Conservation (phyloP, 1,139 yeast species). For the Taphrina sp. region DNA sequence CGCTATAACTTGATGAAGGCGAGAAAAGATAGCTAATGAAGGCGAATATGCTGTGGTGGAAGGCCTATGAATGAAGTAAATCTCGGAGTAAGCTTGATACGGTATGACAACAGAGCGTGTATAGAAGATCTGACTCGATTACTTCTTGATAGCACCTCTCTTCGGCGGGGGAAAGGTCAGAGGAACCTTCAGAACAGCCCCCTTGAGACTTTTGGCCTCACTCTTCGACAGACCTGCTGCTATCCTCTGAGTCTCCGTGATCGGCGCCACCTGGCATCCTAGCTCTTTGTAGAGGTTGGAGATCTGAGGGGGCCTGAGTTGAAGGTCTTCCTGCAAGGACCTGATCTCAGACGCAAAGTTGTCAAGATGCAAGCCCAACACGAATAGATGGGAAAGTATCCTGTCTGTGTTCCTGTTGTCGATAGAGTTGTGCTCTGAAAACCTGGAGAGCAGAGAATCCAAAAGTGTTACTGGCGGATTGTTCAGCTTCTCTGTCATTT, state of each 20-base stretch:
- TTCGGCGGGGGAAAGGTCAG: constrained; percentile 71
- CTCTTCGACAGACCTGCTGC: constrained; percentile 73
- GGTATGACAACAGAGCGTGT: neutral
- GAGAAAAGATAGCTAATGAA: no score
- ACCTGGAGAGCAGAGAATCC: constrained; percentile 70
- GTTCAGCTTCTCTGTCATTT: constrained; percentile 60
- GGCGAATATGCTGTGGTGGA: no score
- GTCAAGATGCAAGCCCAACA: constrained; percentile 70
- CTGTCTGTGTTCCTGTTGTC: constrained; percentile 69
- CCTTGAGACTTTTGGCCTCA: constrained; percentile 64
- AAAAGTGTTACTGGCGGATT: constrained; percentile 69
- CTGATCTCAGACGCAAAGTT: constrained; percentile 71
- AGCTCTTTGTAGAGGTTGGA: constrained; percentile 66
- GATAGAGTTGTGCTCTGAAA: constrained; percentile 68
- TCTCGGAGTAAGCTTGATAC: no score
- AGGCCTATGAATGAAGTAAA: no score
- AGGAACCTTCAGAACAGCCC: constrained; percentile 84
- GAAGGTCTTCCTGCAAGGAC: constrained; percentile 81
- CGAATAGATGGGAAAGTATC: constrained; percentile 73
- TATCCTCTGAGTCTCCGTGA: constrained; percentile 78
- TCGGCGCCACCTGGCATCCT: constrained; percentile 76
- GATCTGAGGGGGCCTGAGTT: constrained; percentile 59
- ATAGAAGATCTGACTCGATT: neutral
- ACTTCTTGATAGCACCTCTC: constrained; percentile 7
- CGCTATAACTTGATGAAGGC: no score